Evolutionary conservation across 225 moss, liverwort and hornwort species (phyloP).

Genomic region (Polytrichum commune): DNA sequence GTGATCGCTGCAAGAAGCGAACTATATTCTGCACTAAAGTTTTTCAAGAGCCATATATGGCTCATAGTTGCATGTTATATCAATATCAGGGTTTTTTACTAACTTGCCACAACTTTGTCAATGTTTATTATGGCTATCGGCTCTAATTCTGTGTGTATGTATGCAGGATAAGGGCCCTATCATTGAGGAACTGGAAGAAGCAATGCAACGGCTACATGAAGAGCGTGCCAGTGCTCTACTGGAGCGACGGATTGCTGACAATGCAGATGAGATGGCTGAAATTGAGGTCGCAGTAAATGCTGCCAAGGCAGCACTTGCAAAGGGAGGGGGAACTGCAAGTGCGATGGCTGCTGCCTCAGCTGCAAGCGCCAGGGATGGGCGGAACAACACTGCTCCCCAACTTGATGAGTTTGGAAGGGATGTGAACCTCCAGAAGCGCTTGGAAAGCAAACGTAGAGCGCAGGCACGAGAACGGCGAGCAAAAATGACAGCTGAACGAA

Average conservation of each 20-base stretch:
- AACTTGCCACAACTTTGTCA: no score
- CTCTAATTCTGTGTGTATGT: background rate
- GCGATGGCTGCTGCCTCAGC: constrained; percentile 67
- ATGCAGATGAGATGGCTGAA: constrained; percentile 84
- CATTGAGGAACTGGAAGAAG: constrained; percentile 95
- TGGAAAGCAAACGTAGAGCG: constrained; percentile 85
- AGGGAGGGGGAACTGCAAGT: constrained; percentile 70
- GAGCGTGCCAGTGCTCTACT: constrained; percentile 90
- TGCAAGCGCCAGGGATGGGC: constrained; percentile 57
- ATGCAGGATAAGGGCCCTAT: constrained; percentile 89
- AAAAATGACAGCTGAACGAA: constrained; percentile 43
- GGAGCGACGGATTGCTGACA: constrained; percentile 81
- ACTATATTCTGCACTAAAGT: no score
- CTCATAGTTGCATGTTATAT: no score
- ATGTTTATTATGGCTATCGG: background rate
- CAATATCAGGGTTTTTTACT: no score
- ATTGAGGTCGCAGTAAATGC: constrained; percentile 79
- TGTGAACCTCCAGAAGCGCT: constrained; percentile 84
- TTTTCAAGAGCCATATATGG: no score
- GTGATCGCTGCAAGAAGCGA: no score
- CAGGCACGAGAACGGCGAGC: constrained; percentile 70
- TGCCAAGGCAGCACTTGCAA: constrained; percentile 73
- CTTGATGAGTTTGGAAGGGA: constrained; percentile 98
- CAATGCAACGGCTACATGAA: constrained; percentile 94
- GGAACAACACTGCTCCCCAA: constrained; percentile 58